phyloP scores from a whole-genome alignment of 441 rosid species.

The Jatropha multifida region DNA sequence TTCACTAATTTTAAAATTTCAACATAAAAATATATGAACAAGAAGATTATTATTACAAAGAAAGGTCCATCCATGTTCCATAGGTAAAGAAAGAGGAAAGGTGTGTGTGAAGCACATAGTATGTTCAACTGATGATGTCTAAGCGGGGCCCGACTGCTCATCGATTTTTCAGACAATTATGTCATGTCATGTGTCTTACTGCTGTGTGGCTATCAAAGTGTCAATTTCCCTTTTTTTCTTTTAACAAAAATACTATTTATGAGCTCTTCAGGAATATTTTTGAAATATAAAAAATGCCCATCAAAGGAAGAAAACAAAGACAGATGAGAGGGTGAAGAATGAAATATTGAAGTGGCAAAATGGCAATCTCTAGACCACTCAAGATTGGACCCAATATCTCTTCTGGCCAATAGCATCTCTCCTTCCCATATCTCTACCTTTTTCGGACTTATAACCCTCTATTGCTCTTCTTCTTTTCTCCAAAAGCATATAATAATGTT shows the following conservation, averaged over 20 bases:
- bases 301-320: neutral
- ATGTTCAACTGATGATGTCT: slow-evolving; percentile 3
- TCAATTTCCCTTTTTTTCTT: neutral
- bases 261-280: neutral
- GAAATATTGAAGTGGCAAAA: slow-evolving; percentile 14
- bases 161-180: neutral
- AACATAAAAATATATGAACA: neutral
- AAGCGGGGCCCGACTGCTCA: slow-evolving; percentile 7
- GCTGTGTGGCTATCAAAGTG: slow-evolving; percentile 17
- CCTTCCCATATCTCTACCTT: slow-evolving; percentile 50
- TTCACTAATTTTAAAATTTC: too few species aligned
- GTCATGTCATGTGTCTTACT: neutral
- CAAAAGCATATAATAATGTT: neutral
- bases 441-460: neutral
- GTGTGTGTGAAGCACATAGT: slow-evolving; percentile 1
- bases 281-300: neutral
- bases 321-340: neutral
- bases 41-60: neutral
- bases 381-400: slow-evolving; percentile 46
- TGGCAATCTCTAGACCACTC: slow-evolving; percentile 50
- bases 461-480: neutral
- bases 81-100: too few species aligned
- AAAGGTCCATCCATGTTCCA: neutral
- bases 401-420: slow-evolving; percentile 51
- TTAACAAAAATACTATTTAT: neutral